phyloP scores from a whole-genome alignment of 2,329 filamentous ascomycete genomes.

The Ophiocordyceps robertsii region DNA sequence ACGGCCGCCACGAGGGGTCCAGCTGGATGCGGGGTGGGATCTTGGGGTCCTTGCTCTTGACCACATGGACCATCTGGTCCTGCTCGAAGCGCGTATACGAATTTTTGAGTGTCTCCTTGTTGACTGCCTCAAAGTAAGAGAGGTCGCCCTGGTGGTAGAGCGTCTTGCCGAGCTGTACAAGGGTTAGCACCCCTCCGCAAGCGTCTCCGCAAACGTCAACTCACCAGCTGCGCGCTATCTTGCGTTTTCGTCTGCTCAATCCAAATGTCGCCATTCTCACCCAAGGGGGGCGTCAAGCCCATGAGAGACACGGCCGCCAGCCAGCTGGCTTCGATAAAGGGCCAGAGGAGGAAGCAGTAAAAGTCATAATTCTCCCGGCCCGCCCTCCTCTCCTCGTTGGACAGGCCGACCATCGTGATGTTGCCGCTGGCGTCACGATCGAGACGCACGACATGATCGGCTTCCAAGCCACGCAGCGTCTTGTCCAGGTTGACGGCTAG shows the following conservation, averaged over 20 bases:
- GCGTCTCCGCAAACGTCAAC: slow-evolving; percentile 9
- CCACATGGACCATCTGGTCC: slow-evolving; percentile 71
- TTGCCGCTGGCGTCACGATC: slow-evolving; percentile 40
- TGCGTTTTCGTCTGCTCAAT: slow-evolving; percentile 67
- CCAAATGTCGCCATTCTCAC: slow-evolving; percentile 54
- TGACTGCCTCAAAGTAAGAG: slow-evolving; percentile 94
- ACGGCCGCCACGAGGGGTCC: slow-evolving; percentile 60
- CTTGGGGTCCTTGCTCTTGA: slow-evolving; percentile 54
- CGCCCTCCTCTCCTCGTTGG: slow-evolving; percentile 57
- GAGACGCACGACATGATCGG: slow-evolving; percentile 62
- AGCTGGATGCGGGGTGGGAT: slow-evolving; percentile 51
- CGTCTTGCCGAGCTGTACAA: slow-evolving; percentile 69
- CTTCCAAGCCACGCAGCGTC: slow-evolving; percentile 64
- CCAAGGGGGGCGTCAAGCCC: slow-evolving; percentile 63
- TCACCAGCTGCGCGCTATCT: slow-evolving; percentile 65
- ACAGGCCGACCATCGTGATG: slow-evolving; percentile 59
- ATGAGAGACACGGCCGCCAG: slow-evolving; percentile 78
- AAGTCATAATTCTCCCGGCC: slow-evolving; percentile 96
- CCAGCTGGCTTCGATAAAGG: slow-evolving; percentile 92
- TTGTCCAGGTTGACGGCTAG: slow-evolving; percentile 67
- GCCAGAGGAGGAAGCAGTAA: slow-evolving; percentile 98
- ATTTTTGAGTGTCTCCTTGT: slow-evolving; percentile 95
- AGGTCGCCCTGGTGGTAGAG: slow-evolving; percentile 95
- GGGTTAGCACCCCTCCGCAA: background rate
- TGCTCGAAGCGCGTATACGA: slow-evolving; percentile 79